Evolutionary conservation across 2,329 filamentous ascomycete species (phyloP).

Genomic region (Fusarium compactum): DNA sequence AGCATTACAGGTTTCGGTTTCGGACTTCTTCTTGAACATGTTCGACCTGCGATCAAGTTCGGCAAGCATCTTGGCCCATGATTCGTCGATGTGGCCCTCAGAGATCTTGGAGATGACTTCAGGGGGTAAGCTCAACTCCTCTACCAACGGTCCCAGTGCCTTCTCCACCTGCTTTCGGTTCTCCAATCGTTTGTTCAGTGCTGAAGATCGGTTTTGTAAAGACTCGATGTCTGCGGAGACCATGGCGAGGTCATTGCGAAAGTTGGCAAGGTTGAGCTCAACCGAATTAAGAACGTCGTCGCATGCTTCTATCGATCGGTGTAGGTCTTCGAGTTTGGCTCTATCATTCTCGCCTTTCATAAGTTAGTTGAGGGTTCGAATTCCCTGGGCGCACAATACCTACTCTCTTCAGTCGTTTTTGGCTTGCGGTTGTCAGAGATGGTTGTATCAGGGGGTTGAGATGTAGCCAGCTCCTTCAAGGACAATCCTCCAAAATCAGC

Average conservation of each 20-base stretch:
- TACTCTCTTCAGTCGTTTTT: slow-evolving; percentile 80
- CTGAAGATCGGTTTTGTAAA: slow-evolving; percentile 85
- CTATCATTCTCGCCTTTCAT: slow-evolving; percentile 79
- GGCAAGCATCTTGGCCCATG: slow-evolving; percentile 84
- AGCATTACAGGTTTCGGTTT: slow-evolving; percentile 76
- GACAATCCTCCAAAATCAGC: slow-evolving; percentile 85
- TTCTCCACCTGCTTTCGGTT: slow-evolving; percentile 93
- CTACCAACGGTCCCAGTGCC: slow-evolving; percentile 86
- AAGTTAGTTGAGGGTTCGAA: background rate
- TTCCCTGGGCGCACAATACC: slow-evolving; percentile 44
- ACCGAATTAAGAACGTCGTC: slow-evolving; percentile 95
- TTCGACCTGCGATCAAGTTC: slow-evolving; percentile 85
- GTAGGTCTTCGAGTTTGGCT: slow-evolving; percentile 88
- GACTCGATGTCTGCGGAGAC: slow-evolving; percentile 97
- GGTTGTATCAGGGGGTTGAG: slow-evolving; percentile 43
- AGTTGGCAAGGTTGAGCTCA: slow-evolving; percentile 90
- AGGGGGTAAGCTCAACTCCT: slow-evolving; percentile 91
- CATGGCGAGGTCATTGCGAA: slow-evolving; percentile 90
- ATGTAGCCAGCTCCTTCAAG: slow-evolving; percentile 75
- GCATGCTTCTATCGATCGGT: slow-evolving; percentile 88
- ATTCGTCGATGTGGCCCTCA: slow-evolving; percentile 89
- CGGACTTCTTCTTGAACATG: slow-evolving; percentile 75
- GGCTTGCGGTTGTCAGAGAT: slow-evolving; percentile 57
- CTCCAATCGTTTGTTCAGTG: slow-evolving; percentile 85
- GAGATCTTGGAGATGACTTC: slow-evolving; percentile 85